Percentiles rank a stretch among this genome's conserved stretches.
phyloP scores from a whole-genome alignment of 768 basidiomycete species.

The Asterophora parasitica region DNA sequence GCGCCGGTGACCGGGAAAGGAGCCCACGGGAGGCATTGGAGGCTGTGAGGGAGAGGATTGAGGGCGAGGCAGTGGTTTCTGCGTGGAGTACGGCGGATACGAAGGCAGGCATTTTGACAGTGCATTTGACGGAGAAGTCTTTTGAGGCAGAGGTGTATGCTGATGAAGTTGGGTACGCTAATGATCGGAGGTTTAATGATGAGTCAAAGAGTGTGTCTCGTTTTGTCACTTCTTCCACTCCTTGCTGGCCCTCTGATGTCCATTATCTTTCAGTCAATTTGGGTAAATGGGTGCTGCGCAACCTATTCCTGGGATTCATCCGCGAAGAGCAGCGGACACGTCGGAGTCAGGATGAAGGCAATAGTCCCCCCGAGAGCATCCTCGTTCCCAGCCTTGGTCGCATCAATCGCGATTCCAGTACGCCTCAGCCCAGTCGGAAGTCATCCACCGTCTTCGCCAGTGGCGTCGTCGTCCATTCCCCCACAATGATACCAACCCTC shows the following conservation, averaged over 20 bases:
- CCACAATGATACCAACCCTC: conserved; percentile 63
- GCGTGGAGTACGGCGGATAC: conserved; percentile 90
- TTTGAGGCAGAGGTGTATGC: conserved; percentile 96
- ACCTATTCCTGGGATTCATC: conserved; percentile 78
- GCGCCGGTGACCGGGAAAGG: conserved; percentile 37
- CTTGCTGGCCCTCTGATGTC: conserved; percentile 1
- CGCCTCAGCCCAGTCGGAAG: conserved; percentile 22
- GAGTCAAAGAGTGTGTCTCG: conserved; percentile 70
- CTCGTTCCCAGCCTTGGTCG: conserved; percentile 18
- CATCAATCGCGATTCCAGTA: conserved; percentile 11
- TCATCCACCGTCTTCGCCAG: conserved; percentile 19
- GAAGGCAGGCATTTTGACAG: conserved; percentile 79
- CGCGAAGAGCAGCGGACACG: conserved; percentile 56
- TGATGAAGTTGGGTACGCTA: conserved; percentile 76
- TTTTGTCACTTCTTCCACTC: conserved; percentile 5
- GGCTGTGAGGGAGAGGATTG: conserved; percentile 83
- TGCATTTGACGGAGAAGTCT: conserved; percentile 82
- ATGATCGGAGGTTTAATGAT: conserved; percentile 60
- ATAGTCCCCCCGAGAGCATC: conserved; percentile 20
- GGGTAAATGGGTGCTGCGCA: conserved; percentile 87
- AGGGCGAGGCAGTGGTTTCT: conserved; percentile 84
- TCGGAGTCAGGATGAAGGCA: conserved; percentile 28
- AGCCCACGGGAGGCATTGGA: conserved; percentile 85
- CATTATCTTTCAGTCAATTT: conserved; percentile 66
- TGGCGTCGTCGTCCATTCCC: conserved; percentile 53